Conservation (phyloP, 2,329 filamentous ascomycete species). For the Aspergillus sp. region DNA sequence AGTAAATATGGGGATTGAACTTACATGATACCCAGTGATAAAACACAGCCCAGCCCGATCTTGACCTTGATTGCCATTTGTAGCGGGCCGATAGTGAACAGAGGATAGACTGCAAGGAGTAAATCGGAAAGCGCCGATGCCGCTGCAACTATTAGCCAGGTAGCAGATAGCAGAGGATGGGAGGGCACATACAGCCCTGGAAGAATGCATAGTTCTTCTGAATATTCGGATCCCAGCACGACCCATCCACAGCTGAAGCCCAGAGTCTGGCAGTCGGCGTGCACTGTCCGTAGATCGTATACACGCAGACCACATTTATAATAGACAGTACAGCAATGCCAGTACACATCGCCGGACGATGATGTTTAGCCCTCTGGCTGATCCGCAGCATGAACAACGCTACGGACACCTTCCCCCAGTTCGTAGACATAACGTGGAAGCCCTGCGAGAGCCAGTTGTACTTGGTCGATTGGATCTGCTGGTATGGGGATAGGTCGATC, state of each 20-base stretch:
- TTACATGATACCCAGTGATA: slow-evolving; percentile 12
- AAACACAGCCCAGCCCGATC: slow-evolving; percentile 5
- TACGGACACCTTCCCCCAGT: slow-evolving; percentile 13
- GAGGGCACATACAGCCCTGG: slow-evolving; percentile 9
- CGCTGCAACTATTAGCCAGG: neutral
- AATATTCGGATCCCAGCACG: slow-evolving; percentile 5
- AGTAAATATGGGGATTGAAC: neutral
- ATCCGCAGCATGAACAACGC: slow-evolving; percentile 13
- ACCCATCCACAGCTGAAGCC: neutral
- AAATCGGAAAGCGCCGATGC: slow-evolving; percentile 11
- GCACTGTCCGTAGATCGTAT: slow-evolving; percentile 14
- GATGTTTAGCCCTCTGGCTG: slow-evolving; percentile 7
- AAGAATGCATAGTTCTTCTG: slow-evolving; percentile 15
- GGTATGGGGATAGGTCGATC: neutral
- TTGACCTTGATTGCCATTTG: slow-evolving; percentile 14
- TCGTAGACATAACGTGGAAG: slow-evolving; percentile 15
- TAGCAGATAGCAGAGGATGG: neutral
- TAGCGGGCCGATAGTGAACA: slow-evolving; percentile 5
- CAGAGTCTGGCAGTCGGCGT: slow-evolving; percentile 3
- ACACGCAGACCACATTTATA: slow-evolving; percentile 8
- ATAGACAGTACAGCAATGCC: slow-evolving; percentile 2
- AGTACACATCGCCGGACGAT: slow-evolving; percentile 5
- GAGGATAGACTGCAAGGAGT: slow-evolving; percentile 10
- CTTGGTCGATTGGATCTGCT: slow-evolving; percentile 5
- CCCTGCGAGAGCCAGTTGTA: slow-evolving; percentile 14